Evolutionary conservation across 2,329 filamentous ascomycete genomes (phyloP).

Genomic region (Alternaria hordeiaustralica): DNA sequence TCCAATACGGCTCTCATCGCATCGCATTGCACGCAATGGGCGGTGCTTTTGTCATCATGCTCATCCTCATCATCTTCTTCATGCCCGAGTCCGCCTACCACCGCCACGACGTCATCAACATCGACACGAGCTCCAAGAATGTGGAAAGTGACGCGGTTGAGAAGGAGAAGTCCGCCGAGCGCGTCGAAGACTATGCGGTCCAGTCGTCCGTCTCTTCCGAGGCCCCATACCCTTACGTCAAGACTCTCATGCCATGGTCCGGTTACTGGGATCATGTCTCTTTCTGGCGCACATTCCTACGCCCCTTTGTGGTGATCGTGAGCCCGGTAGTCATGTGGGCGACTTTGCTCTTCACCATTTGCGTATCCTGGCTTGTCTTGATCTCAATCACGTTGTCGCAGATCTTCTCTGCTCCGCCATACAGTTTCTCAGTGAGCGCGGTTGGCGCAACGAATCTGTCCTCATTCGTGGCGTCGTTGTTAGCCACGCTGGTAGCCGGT

Average conservation of each 20-base stretch:
- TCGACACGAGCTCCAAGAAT: constrained; percentile 22
- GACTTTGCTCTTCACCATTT: constrained; percentile 31
- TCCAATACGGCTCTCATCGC: constrained; percentile 26
- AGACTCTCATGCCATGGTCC: constrained; percentile 21
- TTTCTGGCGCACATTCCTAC: constrained; percentile 28
- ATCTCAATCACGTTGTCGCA: constrained; percentile 36
- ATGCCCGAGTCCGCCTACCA: constrained; percentile 32
- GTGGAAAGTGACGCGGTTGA: constrained; percentile 13
- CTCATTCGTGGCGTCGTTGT: constrained; percentile 28
- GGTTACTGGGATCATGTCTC: constrained; percentile 30
- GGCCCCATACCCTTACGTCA: constrained; percentile 8
- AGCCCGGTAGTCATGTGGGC: constrained; percentile 33
- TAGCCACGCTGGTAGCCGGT: constrained; percentile 27
- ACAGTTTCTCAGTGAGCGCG: constrained; percentile 30
- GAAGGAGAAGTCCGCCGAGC: constrained; percentile 17
- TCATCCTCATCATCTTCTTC: constrained; percentile 31
- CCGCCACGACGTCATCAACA: constrained; percentile 20
- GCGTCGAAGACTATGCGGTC: constrained; percentile 11
- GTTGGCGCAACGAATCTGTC: constrained; percentile 34
- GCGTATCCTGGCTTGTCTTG: constrained; percentile 36
- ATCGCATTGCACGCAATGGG: constrained; percentile 33
- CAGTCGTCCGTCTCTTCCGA: not conserved
- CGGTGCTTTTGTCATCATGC: constrained; percentile 27
- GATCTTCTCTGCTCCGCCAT: constrained; percentile 34
- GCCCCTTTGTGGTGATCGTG: constrained; percentile 24